Evolutionary conservation across 768 basidiomycete genomes (phyloP), one percentile per base, ranked within the genome.

Genomic region (Exsudoporus frostii): DNA sequence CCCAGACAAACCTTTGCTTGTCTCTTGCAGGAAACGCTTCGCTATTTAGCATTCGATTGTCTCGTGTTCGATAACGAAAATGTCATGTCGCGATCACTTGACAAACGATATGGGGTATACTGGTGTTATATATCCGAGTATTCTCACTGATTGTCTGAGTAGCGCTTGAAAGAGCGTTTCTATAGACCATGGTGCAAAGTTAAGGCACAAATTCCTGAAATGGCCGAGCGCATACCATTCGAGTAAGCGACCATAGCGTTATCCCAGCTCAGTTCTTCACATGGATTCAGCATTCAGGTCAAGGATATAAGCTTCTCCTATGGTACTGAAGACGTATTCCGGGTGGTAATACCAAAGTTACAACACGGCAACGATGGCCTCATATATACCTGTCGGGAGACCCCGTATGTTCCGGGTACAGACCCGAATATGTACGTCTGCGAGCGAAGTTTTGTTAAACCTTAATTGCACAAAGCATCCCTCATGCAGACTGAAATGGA

Each of bases 311-410:
- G 83, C 53, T 76, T 86, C 36, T 92, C 96, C 9, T 98, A 99
- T 63, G 83, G 85, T 50, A 83, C 94, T 48, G 87, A 92, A 49
- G 83, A 88, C 51, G 92, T 98, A 14, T 89, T 98, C 64, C 76
- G 78, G 29, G 76, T 86, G 45, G 89, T 94, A 55, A 87, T 99
- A 42, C 91, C 94, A 6, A 76, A 76, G 14, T 74, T 98, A 7
- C 86, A 92, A 58, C 97, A 99, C 64, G 93, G 84, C 5, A 95
- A 89, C 56, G 97, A 99, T 61, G 97, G 97, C 0, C 82, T 99
- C 51, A 96, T 99, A 62, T 99, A 98, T 68, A 98, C 97, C 1
- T 89, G 90, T 62, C 91, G 88, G 10, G 88, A 80, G 65, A 82
- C 92, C 7, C 82, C 83, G 0, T 99, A 99, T 61, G 76, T 76